These are phyloP conservation scores for Rhodotorula sphaerocarpa DNA, from an alignment of 768 basidiomycete species.

Conservation along the genomic window DNA sequence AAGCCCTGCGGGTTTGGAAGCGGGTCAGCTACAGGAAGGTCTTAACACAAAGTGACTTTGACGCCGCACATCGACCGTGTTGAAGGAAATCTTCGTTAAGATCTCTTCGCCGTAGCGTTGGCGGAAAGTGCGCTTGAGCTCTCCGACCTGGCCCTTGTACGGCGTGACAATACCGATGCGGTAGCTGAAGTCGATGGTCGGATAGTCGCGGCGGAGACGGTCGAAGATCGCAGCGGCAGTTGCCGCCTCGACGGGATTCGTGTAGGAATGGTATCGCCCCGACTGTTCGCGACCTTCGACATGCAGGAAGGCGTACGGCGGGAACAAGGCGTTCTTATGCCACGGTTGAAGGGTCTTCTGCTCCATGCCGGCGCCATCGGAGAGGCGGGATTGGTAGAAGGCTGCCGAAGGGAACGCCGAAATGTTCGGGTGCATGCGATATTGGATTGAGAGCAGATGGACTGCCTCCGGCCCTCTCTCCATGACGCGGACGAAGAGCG, in stretches of 20 bases:
- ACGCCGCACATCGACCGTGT: constrained; percentile 62
- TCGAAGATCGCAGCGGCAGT: constrained; percentile 69
- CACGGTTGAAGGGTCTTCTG: constrained; percentile 71
- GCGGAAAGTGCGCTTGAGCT: constrained; percentile 63
- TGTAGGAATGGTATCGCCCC: constrained; percentile 61
- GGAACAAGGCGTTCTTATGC: constrained; percentile 55
- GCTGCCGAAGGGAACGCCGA: constrained; percentile 76
- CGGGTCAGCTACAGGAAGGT: too few species aligned
- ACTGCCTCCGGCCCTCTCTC: constrained; percentile 73
- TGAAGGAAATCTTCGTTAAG: constrained; percentile 70
- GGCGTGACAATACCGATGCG: constrained; percentile 74
- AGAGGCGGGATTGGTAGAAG: constrained; percentile 72
- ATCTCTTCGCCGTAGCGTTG: constrained; percentile 64
- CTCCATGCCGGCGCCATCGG: constrained; percentile 84
- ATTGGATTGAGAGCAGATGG: constrained; percentile 95
- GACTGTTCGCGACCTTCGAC: constrained; percentile 60
- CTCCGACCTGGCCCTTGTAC: constrained; percentile 81
- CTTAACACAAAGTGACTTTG: too few species aligned
- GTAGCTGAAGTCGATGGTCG: constrained; percentile 43
- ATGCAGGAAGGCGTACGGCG: constrained; percentile 79
- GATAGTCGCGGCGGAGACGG: constrained; percentile 60
- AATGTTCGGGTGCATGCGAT: constrained; percentile 98
- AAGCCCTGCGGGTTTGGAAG: constrained; percentile 57
- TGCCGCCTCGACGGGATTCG: constrained; percentile 65
- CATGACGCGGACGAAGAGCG: constrained; percentile 72